A percentile compares a stretch with the other conserved stretches of the same genome.
Evolutionary conservation across 1,284 basidiomycete genomes (phyloP).

Genomic region (Microstroma glucosiphilum): DNA sequence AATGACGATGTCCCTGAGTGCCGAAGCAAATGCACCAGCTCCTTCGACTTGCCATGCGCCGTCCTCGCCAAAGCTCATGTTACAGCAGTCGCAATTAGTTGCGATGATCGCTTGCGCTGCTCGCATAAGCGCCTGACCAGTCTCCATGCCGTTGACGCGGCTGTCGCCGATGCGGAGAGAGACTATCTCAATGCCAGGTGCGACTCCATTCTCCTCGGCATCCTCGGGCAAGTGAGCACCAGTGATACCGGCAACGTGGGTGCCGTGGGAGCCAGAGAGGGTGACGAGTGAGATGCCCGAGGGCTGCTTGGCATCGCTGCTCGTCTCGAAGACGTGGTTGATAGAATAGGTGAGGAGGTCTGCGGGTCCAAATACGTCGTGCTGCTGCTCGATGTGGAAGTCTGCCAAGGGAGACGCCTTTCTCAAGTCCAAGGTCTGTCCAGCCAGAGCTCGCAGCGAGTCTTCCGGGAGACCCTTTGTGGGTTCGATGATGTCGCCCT

Average conservation of each 20-base stretch:
- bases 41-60: constrained; percentile 47
- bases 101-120: constrained; percentile 50
- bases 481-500: constrained; percentile 43
- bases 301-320: constrained; percentile 6
- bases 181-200: constrained; percentile 49
- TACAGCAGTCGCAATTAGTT: constrained; percentile 49
- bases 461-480: constrained; percentile 31
- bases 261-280: constrained; percentile 48
- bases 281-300: constrained; percentile 36
- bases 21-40: constrained; percentile 46
- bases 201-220: constrained; percentile 47
- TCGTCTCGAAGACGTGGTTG: constrained; percentile 36
- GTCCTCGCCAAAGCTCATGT: constrained; percentile 51
- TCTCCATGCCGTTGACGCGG: constrained; percentile 47
- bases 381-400: constrained; percentile 45
- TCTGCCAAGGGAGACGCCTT: constrained; percentile 41
- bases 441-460: constrained; percentile 21
- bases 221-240: constrained; percentile 42
- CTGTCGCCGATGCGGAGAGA: constrained; percentile 44
- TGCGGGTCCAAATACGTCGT: constrained; percentile 45
- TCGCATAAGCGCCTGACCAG: constrained; percentile 50
- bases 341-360: constrained; percentile 50
- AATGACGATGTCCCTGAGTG: constrained; percentile 41
- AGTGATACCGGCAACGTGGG: constrained; percentile 51
- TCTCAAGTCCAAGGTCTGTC: constrained; percentile 36